A percentile compares a stretch with the other conserved stretches of the same genome.
phyloP scores from a whole-genome alignment of 176 grass and related monocot genomes.

The Musa troglodytarum region DNA sequence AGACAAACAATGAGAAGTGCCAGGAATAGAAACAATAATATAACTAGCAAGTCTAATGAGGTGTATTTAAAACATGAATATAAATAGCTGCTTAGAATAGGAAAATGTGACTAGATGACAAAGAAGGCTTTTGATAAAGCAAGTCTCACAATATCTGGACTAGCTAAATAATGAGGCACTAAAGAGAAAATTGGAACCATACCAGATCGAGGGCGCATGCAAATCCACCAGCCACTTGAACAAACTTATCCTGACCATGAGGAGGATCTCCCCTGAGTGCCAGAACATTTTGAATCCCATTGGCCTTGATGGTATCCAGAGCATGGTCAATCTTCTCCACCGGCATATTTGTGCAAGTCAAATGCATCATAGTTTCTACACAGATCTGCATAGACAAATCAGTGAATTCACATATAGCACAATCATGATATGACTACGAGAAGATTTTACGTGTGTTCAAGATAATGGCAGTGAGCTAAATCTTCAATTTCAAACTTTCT shows the following conservation, averaged over 20 bases:
- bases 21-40: neutral
- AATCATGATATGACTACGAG: neutral
- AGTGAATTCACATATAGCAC: neutral
- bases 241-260: slow-evolving; percentile 77
- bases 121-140: neutral
- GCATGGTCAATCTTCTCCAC: slow-evolving; percentile 82
- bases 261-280: slow-evolving; percentile 83
- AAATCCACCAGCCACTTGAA: slow-evolving; percentile 75
- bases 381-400: slow-evolving; percentile 45
- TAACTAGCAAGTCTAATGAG: neutral
- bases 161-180: neutral
- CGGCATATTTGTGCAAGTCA: slow-evolving; percentile 92
- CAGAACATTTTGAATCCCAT: slow-evolving; percentile 95
- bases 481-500: neutral
- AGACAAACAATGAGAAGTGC: neutral
- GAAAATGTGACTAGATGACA: neutral
- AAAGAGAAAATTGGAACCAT: slow-evolving; percentile 7
- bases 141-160: neutral
- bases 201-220: slow-evolving; percentile 87
- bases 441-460: neutral
- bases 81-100: neutral
- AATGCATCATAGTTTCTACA: slow-evolving; percentile 93
- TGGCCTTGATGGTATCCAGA: slow-evolving; percentile 59
- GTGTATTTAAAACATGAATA: neutral
- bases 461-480: neutral